phyloP scores from a whole-genome alignment of 2,329 filamentous ascomycete genomes.

The Aspergillus costaricaensis region DNA sequence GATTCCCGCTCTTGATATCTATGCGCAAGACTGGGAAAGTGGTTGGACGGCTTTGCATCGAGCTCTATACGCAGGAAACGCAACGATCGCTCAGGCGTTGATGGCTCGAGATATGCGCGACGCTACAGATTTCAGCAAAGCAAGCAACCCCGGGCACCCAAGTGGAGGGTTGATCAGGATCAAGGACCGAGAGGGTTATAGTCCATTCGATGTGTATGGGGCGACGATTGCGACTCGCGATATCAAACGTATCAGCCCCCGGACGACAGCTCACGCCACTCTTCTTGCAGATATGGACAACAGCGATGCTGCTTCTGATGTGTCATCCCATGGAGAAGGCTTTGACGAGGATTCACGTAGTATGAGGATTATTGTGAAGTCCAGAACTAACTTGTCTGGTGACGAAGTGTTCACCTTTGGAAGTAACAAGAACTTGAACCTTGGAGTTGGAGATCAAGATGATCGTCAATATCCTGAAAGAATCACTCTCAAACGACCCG shows the following conservation, averaged over 20 bases:
- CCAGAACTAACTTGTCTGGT: slow-evolving; percentile 55
- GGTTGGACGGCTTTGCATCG: slow-evolving; percentile 95
- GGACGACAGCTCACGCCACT: slow-evolving; percentile 41
- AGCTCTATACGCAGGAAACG: slow-evolving; percentile 85
- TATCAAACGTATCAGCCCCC: slow-evolving; percentile 47
- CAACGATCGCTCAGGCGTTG: slow-evolving; percentile 79
- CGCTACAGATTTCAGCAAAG: slow-evolving; percentile 60
- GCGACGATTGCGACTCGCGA: slow-evolving; percentile 79
- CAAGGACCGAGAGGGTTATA: slow-evolving; percentile 93
- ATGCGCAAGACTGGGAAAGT: slow-evolving; percentile 83
- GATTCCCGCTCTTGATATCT: slow-evolving; percentile 80
- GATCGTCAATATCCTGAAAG: slow-evolving; percentile 92
- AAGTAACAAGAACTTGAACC: slow-evolving; percentile 90
- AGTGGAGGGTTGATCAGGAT: slow-evolving; percentile 83
- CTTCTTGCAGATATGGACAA: slow-evolving; percentile 50
- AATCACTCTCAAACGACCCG: slow-evolving; percentile 72
- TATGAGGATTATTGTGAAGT: slow-evolving; percentile 29
- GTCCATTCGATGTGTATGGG: slow-evolving; percentile 89
- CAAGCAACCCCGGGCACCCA: slow-evolving; percentile 58
- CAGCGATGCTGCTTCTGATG: slow-evolving; percentile 31
- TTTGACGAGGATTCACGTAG: slow-evolving; percentile 49
- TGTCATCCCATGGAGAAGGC: slow-evolving; percentile 48
- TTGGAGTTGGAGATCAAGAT: slow-evolving; percentile 93
- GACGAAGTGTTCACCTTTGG: slow-evolving; percentile 93
- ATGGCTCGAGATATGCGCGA: slow-evolving; percentile 75